These are phyloP conservation scores for Trichoderma erinaceum DNA, from an alignment of 495 filamentous ascomycete genomes.

Conservation along the genomic window DNA sequence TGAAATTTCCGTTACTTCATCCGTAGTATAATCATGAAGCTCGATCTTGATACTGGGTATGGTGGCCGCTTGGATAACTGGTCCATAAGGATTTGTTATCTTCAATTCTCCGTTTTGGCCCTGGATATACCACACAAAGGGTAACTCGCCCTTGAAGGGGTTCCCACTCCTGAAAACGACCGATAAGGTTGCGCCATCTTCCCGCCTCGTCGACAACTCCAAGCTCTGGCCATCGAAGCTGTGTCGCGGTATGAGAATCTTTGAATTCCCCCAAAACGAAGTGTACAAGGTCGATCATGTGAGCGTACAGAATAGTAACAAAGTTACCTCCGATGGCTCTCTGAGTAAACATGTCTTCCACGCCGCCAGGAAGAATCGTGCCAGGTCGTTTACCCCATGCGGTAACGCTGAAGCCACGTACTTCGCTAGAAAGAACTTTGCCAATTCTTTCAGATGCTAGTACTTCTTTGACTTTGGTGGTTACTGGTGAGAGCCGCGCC, in stretches of 20 bases:
- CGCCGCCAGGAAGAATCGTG: conserved; percentile 31
- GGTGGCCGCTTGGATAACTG: conserved; percentile 32
- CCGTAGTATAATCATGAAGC: conserved; percentile 36
- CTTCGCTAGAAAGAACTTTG: conserved; percentile 45
- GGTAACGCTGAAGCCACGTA: conserved; percentile 35
- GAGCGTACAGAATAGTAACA: conserved; percentile 47
- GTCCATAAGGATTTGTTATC: conserved; percentile 29
- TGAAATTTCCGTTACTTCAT: conserved; percentile 36
- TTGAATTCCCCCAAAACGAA: conserved; percentile 41
- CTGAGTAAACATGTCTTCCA: conserved; percentile 27
- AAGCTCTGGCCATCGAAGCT: conserved; percentile 40
- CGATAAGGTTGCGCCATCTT: conserved; percentile 33
- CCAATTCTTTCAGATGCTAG: conserved; percentile 46
- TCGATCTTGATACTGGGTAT: conserved; percentile 34
- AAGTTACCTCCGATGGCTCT: conserved; percentile 44
- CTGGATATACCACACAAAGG: conserved; percentile 48
- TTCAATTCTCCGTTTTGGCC: conserved; percentile 51
- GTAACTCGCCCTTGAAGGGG: conserved; percentile 41
- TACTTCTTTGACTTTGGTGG: conserved; percentile 40
- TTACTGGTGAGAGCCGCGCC: conserved; percentile 37
- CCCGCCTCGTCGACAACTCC: conserved; percentile 27
- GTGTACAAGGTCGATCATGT: conserved; percentile 38
- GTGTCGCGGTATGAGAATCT: conserved; percentile 34
- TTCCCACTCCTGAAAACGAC: conserved; percentile 42
- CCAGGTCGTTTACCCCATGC: conserved; percentile 27